Evolutionary conservation across 139 green algal species (phyloP).

Genomic region (Picocystis salinarum): DNA sequence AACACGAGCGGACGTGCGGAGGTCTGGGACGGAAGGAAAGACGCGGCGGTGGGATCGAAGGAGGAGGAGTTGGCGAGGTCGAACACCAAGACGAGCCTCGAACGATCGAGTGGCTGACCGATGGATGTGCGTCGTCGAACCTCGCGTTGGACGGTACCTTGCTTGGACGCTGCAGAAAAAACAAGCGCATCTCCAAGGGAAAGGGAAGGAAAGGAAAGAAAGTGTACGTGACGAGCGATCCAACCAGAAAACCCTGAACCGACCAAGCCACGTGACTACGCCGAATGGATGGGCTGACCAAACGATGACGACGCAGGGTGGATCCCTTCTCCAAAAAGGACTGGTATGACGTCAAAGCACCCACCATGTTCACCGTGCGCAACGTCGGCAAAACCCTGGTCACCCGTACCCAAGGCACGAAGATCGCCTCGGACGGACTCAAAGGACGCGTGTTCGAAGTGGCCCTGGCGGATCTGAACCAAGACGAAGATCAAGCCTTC

Average conservation of each 20-base stretch:
- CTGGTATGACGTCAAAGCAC: constrained; percentile 99
- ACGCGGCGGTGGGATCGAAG: too few species aligned
- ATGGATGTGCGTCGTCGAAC: too few species aligned
- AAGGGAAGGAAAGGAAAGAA: constrained; percentile 99
- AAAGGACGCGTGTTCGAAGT: constrained; percentile 95
- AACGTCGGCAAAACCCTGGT: constrained; percentile 96
- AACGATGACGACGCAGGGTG: constrained; percentile 30
- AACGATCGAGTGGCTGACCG: too few species aligned
- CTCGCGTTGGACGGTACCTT: too few species aligned
- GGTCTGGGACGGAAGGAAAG: too few species aligned
- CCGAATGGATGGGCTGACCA: background rate
- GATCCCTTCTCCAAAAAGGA: constrained; percentile 99
- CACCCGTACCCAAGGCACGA: constrained; percentile 89
- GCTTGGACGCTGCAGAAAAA: too few species aligned
- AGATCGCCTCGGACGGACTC: constrained; percentile 95
- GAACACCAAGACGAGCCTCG: too few species aligned
- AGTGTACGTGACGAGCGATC: constrained; percentile 35
- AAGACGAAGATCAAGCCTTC: constrained; percentile 94
- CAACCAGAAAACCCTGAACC: background rate
- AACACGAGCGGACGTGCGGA: too few species aligned
- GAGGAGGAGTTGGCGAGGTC: too few species aligned
- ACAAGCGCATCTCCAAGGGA: constrained; percentile 97
- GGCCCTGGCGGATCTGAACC: constrained; percentile 89
- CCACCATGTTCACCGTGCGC: constrained; percentile 72
- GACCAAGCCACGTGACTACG: too few species aligned